Base-by-base conservation (phyloP, 202 grass and related monocot genomes). In the Miscanthus sacchariflorus region DNA sequence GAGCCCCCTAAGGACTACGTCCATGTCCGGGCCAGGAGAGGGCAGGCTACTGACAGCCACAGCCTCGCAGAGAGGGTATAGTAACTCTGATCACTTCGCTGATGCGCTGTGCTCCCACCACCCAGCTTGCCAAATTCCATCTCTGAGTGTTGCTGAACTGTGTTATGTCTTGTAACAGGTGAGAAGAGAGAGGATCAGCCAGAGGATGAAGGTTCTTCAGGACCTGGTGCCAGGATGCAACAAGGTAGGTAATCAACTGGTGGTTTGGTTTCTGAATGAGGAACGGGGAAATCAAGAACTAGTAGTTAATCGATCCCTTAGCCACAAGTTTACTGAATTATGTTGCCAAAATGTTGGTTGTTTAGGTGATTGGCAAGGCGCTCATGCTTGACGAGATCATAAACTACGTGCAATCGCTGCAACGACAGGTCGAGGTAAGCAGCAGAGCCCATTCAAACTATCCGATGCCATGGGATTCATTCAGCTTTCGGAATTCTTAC, bases 301-400 rank as follows among this genome's bases (percentile, higher is more conserved):
- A 49, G 6, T 11, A 58, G 33, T 45, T 30, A 64, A 61, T 39
- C 74, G 50, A 18, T 10, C 48, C 33, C 5, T 50, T 69, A 0
- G 52, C 4, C 3, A 3, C 45, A 78, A 88, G 72, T 74, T 74
- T 66, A 11, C 28, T 42, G 74, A 80, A 75, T 74, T 54, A 28
- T 65, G 21, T n/a, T 63, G 12, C 2, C 42, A 18, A 77, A 86
- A 80, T 50, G 33, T n/a, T 48, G 63, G 24, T 21, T 76, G 63
- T 25, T 74, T 80, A 95, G 93, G 91, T 93, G 65, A 95, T 90
- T 40, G 93, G 93, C 81, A 95, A 95, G 79, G 93, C 93, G 23
- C 91, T 95, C 9, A 95, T 95, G 93, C 93, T 95, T 27, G 93
- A 95, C 56, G 93, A 95, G 38, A 95, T 95, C 80, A 95, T 95